Percentiles rank a stretch among this genome's conserved stretches.
These are phyloP conservation scores for Barnettozyma siamensis DNA, from an alignment of 805 yeast species.

Conservation along the genomic window DNA sequence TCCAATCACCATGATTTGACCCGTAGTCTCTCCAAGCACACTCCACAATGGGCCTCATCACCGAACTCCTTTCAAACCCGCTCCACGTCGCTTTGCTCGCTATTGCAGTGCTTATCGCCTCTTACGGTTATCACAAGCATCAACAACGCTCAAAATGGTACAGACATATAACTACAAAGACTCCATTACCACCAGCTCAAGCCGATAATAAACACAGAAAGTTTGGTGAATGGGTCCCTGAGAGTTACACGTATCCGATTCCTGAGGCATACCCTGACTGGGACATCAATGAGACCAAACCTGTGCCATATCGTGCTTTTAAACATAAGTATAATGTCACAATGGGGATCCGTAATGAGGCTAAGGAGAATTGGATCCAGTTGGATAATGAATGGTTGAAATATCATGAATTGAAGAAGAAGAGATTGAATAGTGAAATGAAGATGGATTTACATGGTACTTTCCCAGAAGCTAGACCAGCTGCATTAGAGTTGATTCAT, in stretches of 20 bases:
- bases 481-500: constrained; percentile 49
- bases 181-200: constrained; percentile 28
- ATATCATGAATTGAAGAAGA: constrained; percentile 46
- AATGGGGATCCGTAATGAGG: constrained; percentile 65
- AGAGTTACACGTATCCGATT: constrained; percentile 41
- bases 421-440: constrained; percentile 44
- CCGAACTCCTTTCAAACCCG: neutral
- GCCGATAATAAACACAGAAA: constrained; percentile 42
- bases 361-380: constrained; percentile 59
- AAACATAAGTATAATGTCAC: constrained; percentile 58
- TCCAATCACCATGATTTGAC: too few species aligned
- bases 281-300: constrained; percentile 15
- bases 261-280: constrained; percentile 38
- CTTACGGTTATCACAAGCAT: neutral
- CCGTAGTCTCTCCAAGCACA: too few species aligned
- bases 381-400: constrained; percentile 60
- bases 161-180: constrained; percentile 3
- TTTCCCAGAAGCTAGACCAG: constrained; percentile 42
- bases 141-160: constrained; percentile 4
- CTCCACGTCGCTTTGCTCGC: neutral
- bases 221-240: constrained; percentile 50
- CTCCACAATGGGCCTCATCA: constrained; percentile 2
- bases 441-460: constrained; percentile 38
- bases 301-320: constrained; percentile 40
- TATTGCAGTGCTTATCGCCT: neutral